Base-by-base conservation (phyloP, 257 asterid species). In the Scutellaria barbata region DNA sequence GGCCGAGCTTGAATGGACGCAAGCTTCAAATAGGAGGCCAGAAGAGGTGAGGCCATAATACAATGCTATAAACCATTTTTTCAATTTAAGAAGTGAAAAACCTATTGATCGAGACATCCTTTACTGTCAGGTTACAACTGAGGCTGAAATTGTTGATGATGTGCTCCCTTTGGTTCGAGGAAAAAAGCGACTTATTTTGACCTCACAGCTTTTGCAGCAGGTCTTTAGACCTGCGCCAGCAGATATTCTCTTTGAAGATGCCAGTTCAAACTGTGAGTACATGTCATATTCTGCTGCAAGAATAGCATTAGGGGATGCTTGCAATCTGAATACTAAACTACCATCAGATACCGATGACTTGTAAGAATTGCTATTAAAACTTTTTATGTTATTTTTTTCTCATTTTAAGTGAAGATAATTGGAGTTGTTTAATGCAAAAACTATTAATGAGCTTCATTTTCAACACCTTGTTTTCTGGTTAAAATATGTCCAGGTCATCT, bases 201-300 rank as follows among this genome's bases (percentile, higher is more conserved):
- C 95, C 25, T 85, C 95, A 43, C 86, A 85, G 77, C 87, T 88
- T 52, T 74, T 83, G 89, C 92, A 88, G 81, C 88, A 81, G 82
- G 71, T 90, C 72, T 79, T 90, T 72, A 81, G 69, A 71, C 91
- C 95, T 64, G 69, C 85, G 63, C 84, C 88, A 16, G 69, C 78
- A 62, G 74, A 13, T 64, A 54, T 85, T 80, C 84, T 88, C 69
- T 71, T 77, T 9, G 83, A 84, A 66, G 90, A 85, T 80, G 86
- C 81, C 62, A 69, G 75, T 66, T 76, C 84, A 66, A 81, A 74
- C 78, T 78, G 74, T 72, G 91, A 81, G 66, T 77, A 70, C 63
- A 74, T 86, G 75, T 80, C 82, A 35, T 88, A 88, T 80, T 79
- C 71, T 74, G 72, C 83, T 66, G 89, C 95, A 33, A 85, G 96